These are phyloP conservation scores for Drechslera avenae DNA, from an alignment of 2,329 filamentous ascomycete species.

Conservation along the genomic window DNA sequence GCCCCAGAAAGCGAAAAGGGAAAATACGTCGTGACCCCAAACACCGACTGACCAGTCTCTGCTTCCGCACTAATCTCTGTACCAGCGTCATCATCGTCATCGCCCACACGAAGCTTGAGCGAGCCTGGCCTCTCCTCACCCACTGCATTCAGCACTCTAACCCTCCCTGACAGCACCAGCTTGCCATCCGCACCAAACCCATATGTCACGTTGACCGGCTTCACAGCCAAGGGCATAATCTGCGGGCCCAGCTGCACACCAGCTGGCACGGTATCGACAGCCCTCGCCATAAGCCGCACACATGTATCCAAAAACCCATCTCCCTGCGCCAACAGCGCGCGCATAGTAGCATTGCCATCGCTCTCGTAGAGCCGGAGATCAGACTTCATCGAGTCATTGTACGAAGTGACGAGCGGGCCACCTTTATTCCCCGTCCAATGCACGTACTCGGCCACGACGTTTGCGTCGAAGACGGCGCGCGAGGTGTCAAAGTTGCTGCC, in stretches of 20 bases:
- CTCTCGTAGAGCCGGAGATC: slow-evolving; percentile 35
- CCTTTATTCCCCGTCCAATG: slow-evolving; percentile 29
- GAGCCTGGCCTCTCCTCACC: not conserved
- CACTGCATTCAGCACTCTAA: slow-evolving; percentile 2
- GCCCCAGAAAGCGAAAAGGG: slow-evolving; percentile 1
- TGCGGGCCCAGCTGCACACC: not conserved
- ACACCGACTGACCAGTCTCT: not conserved
- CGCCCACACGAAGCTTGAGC: not conserved
- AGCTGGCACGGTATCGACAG: slow-evolving; percentile 15
- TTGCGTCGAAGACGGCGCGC: slow-evolving; percentile 29
- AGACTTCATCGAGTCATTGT: slow-evolving; percentile 30
- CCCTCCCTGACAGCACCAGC: not conserved
- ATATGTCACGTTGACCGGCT: slow-evolving; percentile 1
- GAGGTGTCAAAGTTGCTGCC: slow-evolving; percentile 36
- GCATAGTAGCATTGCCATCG: slow-evolving; percentile 35
- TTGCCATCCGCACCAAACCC: not conserved
- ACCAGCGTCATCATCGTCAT: not conserved
- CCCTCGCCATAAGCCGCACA: slow-evolving; percentile 6
- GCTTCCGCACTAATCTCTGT: not conserved
- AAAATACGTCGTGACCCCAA: slow-evolving; percentile 1
- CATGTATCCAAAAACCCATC: slow-evolving; percentile 6
- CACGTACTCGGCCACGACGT: slow-evolving; percentile 36
- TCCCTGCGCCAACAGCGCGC: slow-evolving; percentile 14
- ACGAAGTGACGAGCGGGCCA: slow-evolving; percentile 29
- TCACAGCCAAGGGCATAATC: not conserved